A percentile compares a stretch with the other conserved stretches of the same genome.
Evolutionary conservation across 2,329 filamentous ascomycete genomes (phyloP).

Genomic region (Fusarium solani-melongenae): DNA sequence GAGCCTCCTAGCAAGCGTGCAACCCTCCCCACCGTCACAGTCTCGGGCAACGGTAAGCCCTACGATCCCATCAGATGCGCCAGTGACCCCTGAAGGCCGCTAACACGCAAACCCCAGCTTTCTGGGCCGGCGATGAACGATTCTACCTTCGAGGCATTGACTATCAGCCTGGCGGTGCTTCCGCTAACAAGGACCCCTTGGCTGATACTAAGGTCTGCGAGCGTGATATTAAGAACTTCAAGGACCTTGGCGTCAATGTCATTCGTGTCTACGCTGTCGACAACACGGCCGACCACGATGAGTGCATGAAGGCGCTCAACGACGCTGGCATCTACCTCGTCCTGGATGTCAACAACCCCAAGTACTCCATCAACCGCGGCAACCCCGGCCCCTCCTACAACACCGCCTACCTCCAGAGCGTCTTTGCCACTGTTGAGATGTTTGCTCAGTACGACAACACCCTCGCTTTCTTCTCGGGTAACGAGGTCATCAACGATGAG

Average conservation of each 20-base stretch:
- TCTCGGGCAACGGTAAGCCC: slow-evolving; percentile 66
- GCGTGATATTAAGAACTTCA: slow-evolving; percentile 84
- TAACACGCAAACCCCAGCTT: slow-evolving; percentile 54
- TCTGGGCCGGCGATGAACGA: slow-evolving; percentile 63
- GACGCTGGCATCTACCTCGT: slow-evolving; percentile 93
- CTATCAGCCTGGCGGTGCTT: slow-evolving; percentile 72
- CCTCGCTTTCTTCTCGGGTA: slow-evolving; percentile 85
- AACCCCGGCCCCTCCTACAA: slow-evolving; percentile 87
- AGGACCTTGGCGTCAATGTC: slow-evolving; percentile 88
- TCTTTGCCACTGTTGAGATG: slow-evolving; percentile 89
- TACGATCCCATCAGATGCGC: neutral
- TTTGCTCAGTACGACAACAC: slow-evolving; percentile 89
- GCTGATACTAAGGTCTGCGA: slow-evolving; percentile 76
- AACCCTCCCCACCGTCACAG: slow-evolving; percentile 61
- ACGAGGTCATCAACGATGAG: slow-evolving; percentile 80
- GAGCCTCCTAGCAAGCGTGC: slow-evolving; percentile 63
- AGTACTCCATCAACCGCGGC: slow-evolving; percentile 86
- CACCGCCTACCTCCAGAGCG: slow-evolving; percentile 80
- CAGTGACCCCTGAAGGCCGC: neutral
- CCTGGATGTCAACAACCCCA: slow-evolving; percentile 89
- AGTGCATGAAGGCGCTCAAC: slow-evolving; percentile 84
- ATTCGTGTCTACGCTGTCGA: slow-evolving; percentile 94
- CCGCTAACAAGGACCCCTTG: slow-evolving; percentile 75
- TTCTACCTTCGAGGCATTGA: slow-evolving; percentile 72
- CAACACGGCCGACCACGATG: slow-evolving; percentile 83